Conservation (phyloP, 495 filamentous ascomycete genomes). For the Aspergillus kassunensis region DNA sequence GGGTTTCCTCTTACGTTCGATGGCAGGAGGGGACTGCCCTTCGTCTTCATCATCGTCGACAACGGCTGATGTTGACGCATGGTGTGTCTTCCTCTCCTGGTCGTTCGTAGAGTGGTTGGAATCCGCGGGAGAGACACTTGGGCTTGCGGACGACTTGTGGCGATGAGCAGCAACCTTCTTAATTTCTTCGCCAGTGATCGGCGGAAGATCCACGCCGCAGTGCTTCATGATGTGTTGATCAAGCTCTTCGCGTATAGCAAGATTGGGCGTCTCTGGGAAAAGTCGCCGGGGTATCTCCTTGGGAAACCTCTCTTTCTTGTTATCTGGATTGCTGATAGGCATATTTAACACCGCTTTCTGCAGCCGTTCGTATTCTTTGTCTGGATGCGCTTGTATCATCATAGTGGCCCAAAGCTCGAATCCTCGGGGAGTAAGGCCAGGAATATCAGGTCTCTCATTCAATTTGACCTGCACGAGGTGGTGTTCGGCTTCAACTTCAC, state of each 20-base stretch:
- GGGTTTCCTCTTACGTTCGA: conserved; percentile 62
- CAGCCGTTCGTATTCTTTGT: conserved; percentile 71
- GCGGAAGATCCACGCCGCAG: conserved; percentile 46
- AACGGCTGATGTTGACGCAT: conserved; percentile 32
- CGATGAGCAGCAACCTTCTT: conserved; percentile 24
- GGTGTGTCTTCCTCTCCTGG: conserved; percentile 50
- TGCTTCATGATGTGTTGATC: conserved; percentile 45
- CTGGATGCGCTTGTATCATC: conserved; percentile 72
- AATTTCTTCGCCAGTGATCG: conserved; percentile 37
- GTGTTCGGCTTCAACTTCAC: conserved; percentile 72
- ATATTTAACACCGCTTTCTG: conserved; percentile 68
- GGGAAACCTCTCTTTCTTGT: conserved; percentile 70
- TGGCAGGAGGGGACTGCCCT: conserved; percentile 37
- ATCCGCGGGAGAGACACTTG: conserved; percentile 16
- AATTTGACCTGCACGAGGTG: conserved; percentile 68
- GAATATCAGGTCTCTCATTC: conserved; percentile 60
- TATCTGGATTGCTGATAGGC: conserved; percentile 70
- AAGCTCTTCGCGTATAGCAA: conserved; percentile 34
- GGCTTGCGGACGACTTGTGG: conserved; percentile 20
- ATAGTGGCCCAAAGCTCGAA: conserved; percentile 75
- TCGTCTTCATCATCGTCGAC: conserved; percentile 36
- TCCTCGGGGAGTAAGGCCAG: conserved; percentile 73
- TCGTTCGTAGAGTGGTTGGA: conserved; percentile 39
- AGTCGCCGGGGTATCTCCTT: conserved; percentile 72
- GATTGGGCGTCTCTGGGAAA: conserved; percentile 52